A percentile compares a stretch with the other conserved stretches of the same genome.
Evolutionary conservation across 176 grass and related monocot species (phyloP).

Genomic region (Poa annua): DNA sequence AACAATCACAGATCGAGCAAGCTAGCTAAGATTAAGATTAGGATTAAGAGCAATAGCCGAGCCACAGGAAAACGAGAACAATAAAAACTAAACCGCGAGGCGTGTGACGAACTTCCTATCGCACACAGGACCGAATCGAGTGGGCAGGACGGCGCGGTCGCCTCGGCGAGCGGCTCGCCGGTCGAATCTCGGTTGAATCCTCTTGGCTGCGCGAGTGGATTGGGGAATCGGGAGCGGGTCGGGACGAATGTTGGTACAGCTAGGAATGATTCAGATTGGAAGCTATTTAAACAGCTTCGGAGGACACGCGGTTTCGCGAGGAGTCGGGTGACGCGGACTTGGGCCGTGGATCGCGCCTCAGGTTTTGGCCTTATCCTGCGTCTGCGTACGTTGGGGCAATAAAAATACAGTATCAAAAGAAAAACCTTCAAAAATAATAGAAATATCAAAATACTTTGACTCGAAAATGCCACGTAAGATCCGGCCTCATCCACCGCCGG

Average conservation of each 20-base stretch:
- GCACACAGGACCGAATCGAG: slow-evolving; percentile 44
- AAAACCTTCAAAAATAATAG: background rate
- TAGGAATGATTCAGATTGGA: background rate
- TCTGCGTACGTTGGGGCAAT: background rate
- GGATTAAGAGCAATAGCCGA: slow-evolving; percentile 16
- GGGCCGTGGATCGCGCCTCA: background rate
- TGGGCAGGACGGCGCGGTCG: slow-evolving; percentile 25
- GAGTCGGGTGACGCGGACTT: slow-evolving; percentile 43
- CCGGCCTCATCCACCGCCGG: background rate
- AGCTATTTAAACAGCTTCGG: slow-evolving; percentile 29
- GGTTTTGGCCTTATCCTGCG: slow-evolving; percentile 32
- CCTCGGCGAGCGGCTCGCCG: background rate
- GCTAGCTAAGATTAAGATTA: background rate
- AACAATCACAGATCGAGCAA: slow-evolving; percentile 25
- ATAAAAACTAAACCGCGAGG: slow-evolving; percentile 42
- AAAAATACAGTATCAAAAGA: background rate
- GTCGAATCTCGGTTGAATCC: slow-evolving; percentile 5
- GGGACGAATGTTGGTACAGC: background rate
- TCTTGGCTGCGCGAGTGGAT: slow-evolving; percentile 28
- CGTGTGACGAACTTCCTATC: slow-evolving; percentile 68
- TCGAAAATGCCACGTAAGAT: background rate
- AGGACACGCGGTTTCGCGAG: slow-evolving; percentile 42
- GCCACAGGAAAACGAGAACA: slow-evolving; percentile 27
- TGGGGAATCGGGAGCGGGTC: background rate
- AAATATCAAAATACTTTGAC: background rate